Conservation (phyloP, 2,329 filamentous ascomycete genomes). For the Dryadomyces quercivorus region DNA sequence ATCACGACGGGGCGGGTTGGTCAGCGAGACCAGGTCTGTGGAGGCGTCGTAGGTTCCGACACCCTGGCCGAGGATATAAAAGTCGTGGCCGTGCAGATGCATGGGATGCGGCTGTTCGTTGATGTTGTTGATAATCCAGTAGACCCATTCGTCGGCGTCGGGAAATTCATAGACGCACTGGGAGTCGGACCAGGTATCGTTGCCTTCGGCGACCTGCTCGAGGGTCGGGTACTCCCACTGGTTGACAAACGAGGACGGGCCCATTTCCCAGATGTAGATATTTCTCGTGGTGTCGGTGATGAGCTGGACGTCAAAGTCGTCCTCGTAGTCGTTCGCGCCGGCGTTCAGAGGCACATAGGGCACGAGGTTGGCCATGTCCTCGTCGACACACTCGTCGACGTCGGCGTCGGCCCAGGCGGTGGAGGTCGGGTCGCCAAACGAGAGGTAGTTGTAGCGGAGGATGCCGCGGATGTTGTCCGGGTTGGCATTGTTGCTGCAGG, state of each 20-base stretch:
- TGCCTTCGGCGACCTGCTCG: slow-evolving; percentile 7
- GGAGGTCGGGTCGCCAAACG: slow-evolving; percentile 6
- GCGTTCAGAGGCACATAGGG: slow-evolving; percentile 15
- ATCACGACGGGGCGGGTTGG: slow-evolving; percentile 31
- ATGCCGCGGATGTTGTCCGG: slow-evolving; percentile 8
- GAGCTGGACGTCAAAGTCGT: slow-evolving; percentile 5
- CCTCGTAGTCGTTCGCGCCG: slow-evolving; percentile 2
- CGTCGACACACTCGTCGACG: slow-evolving; percentile 14
- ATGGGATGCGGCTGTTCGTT: slow-evolving; percentile 23
- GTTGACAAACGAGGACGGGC: slow-evolving; percentile 12
- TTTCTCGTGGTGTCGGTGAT: neutral
- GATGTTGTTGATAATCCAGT: slow-evolving; percentile 7
- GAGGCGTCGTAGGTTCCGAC: slow-evolving; percentile 6
- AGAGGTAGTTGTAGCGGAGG: slow-evolving; percentile 8
- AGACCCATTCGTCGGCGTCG: slow-evolving; percentile 8
- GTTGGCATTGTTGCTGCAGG: slow-evolving; percentile 6
- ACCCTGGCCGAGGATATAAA: slow-evolving; percentile 21
- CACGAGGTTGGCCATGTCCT: slow-evolving; percentile 14
- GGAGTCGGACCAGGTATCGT: slow-evolving; percentile 6
- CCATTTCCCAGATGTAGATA: slow-evolving; percentile 16
- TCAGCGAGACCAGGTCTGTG: slow-evolving; percentile 14
- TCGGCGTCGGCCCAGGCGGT: slow-evolving; percentile 2
- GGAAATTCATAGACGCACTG: slow-evolving; percentile 9
- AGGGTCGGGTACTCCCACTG: slow-evolving; percentile 14
- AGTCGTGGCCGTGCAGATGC: slow-evolving; percentile 32